Evolutionary conservation across 257 asterid genomes (phyloP).

Genomic region (Nicotiana knightiana): DNA sequence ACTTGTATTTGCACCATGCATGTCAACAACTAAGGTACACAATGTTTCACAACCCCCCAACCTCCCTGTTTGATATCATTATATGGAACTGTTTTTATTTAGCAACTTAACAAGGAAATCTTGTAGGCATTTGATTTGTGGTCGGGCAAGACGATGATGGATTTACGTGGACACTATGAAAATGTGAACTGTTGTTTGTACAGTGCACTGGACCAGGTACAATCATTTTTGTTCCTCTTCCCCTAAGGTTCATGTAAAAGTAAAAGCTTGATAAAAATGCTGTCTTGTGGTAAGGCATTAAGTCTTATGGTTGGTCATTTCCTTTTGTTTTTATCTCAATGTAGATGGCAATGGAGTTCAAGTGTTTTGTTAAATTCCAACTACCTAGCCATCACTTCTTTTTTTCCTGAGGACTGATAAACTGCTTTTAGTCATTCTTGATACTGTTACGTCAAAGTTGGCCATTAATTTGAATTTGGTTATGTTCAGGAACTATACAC

Average conservation of each 20-base stretch:
- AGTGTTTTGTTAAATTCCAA: not conserved
- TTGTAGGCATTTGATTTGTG: conserved; percentile 74
- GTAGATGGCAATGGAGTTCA: not conserved
- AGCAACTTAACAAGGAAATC: conserved; percentile 5
- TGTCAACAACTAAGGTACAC: conserved; percentile 63
- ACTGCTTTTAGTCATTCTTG: not conserved
- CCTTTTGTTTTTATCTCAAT: not conserved
- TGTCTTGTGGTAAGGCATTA: not conserved
- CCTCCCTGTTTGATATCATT: not conserved
- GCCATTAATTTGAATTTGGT: not conserved
- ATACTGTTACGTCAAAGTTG: not conserved
- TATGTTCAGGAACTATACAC: conserved; percentile 66
- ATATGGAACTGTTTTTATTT: no score
- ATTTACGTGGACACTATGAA: conserved; percentile 83
- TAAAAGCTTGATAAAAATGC: not conserved
- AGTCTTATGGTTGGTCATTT: not conserved
- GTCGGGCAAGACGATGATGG: conserved; percentile 73
- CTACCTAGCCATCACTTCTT: not conserved
- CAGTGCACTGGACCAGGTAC: conserved; percentile 75
- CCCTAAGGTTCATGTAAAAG: not conserved
- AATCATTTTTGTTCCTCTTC: conserved; percentile 8
- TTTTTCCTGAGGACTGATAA: not conserved
- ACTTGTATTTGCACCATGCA: conserved; percentile 85
- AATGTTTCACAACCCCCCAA: not conserved
- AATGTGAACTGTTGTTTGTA: conserved; percentile 89